Evolutionary conservation across 2,329 filamentous ascomycete genomes (phyloP), one percentile per base, ranked within the genome.

Genomic region (Blastomyces emzantsi): DNA sequence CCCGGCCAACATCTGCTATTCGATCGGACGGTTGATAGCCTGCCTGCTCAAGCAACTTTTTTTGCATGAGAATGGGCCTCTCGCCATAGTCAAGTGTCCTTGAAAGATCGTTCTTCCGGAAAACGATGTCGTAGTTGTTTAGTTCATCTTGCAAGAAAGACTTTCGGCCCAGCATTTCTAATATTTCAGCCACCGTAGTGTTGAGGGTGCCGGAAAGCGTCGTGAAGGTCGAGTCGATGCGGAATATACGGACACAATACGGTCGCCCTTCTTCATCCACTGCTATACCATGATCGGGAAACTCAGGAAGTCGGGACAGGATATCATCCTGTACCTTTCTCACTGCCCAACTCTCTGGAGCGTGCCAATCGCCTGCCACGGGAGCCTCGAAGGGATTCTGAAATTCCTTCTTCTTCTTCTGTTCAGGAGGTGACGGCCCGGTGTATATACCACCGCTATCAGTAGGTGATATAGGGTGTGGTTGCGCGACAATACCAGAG

Each of bases 271-370:
- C 90, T 73, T 93, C 89, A 63, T 93, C 89, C 7, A 85, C 82
- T 60, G 85, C 83, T 57, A 85, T 87, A 62, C 93, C 89, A 62
- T 90, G 88, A 68, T 91, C 87, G 8, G 84, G 85, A 55, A 82
- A 82, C 65, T 73, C 70, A n/a, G 75, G 73, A 30, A 76, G 67
- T 41, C 67, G 65, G 25, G 71, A 67, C 19, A 73, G 69, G n/a
- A 72, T 64, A 52, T 78, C 76, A 30, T 79, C 77, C 49, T 71
- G 70, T 49, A 79, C 77, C 64, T 86, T 87, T 69, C 90, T 90
- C 33, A 97, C 93, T 60, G 90, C 92, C 94, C 94, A 99, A 73
- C 92, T 97, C 74, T 97, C 93, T 1, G 94, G 93, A 3, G 92
- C 92, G 74, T 95, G 90, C 93, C 93, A 99, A 3, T 85, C 85